Conservation (phyloP, 805 yeast species). For the Yarrowia divulgata region DNA sequence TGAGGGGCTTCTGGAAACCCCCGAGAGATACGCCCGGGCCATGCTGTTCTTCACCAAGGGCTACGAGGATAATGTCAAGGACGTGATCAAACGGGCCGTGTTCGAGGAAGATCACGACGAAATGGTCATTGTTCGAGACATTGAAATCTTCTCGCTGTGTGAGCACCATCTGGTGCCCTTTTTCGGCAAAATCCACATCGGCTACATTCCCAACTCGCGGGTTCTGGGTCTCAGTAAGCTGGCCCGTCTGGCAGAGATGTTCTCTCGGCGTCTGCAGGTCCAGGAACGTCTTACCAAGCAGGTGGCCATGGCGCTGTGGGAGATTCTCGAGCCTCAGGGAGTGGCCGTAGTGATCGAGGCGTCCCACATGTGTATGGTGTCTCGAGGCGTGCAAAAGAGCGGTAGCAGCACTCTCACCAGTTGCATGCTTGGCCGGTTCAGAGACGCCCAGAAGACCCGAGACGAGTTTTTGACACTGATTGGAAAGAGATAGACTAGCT, state of each 20-base stretch:
- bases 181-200: conserved; percentile 95
- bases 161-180: conserved; percentile 99
- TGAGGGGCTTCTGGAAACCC: conserved; percentile 92
- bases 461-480: conserved; percentile 90
- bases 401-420: conserved; percentile 94
- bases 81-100: conserved; percentile 92
- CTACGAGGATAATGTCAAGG: conserved; percentile 90
- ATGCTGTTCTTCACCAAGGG: conserved; percentile 96
- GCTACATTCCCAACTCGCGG: conserved; percentile 93
- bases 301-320: conserved; percentile 93
- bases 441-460: conserved; percentile 92
- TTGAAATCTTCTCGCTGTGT: conserved; percentile 88
- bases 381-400: conserved; percentile 95
- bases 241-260: conserved; percentile 97
- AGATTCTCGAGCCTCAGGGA: conserved; percentile 90
- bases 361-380: conserved; percentile 98
- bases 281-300: conserved; percentile 97
- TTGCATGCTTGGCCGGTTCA: conserved; percentile 96
- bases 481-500: conserved; percentile 58
- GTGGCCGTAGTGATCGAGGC: conserved; percentile 99
- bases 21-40: conserved; percentile 95
- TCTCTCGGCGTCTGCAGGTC: conserved; percentile 93
- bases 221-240: conserved; percentile 92
- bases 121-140: conserved; percentile 97
- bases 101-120: conserved; percentile 99